A percentile compares a stretch with the other conserved stretches of the same genome.
Evolutionary conservation across 2,329 filamentous ascomycete species (phyloP).

Genomic region (Diaporthe sp.): DNA sequence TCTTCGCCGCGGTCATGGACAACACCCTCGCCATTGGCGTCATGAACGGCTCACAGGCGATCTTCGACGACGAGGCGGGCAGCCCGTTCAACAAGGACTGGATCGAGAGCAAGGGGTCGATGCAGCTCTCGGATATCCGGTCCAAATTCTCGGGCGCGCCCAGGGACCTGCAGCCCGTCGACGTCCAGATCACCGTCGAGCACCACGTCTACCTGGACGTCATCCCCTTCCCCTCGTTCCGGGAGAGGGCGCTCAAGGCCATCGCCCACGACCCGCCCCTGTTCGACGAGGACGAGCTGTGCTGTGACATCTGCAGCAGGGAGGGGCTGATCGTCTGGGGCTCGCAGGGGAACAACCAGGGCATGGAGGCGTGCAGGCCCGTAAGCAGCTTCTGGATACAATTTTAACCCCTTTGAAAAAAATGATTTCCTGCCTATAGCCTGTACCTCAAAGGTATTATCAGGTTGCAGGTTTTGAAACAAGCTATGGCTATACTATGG

Average conservation of each 20-base stretch:
- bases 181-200: conserved; percentile 50
- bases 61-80: conserved; percentile 48
- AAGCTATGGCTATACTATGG: too few species aligned
- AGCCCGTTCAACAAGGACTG: conserved; percentile 51
- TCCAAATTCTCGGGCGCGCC: conserved; percentile 46
- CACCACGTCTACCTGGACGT: conserved; percentile 56
- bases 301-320: conserved; percentile 50
- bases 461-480: too few species aligned
- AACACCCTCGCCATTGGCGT: conserved; percentile 54
- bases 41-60: conserved; percentile 45
- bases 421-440: too few species aligned
- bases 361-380: conserved; percentile 55
- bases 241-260: conserved; percentile 48
- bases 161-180: conserved; percentile 50
- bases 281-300: conserved; percentile 54
- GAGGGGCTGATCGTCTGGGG: conserved; percentile 57
- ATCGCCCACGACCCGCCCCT: conserved; percentile 46
- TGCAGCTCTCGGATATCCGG: conserved; percentile 46
- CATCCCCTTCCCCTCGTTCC: conserved; percentile 52
- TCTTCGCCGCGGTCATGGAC: conserved; percentile 54
- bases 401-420: too few species aligned
- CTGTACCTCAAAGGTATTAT: too few species aligned
- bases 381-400: too few species aligned
- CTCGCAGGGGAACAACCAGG: conserved; percentile 46
- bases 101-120: conserved; percentile 45